A percentile compares a stretch with the other conserved stretches of the same genome.
Evolutionary conservation across 2,329 filamentous ascomycete genomes (phyloP).

Genomic region (Leptographium flavum): DNA sequence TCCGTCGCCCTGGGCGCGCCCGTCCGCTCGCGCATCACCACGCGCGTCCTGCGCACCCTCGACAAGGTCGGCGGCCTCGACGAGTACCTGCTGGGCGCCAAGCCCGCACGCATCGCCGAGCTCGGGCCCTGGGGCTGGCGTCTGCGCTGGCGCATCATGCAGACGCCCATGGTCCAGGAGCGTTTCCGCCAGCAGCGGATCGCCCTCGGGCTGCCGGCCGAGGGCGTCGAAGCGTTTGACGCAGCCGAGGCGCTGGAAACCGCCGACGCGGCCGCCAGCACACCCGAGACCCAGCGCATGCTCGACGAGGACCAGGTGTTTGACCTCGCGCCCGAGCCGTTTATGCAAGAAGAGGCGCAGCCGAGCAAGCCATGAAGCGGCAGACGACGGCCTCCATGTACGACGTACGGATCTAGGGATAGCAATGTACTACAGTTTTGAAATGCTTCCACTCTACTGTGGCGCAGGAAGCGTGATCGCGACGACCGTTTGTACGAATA

Average conservation of each 20-base stretch:
- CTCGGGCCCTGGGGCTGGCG: slow-evolving; percentile 84
- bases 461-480: no score
- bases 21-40: slow-evolving; percentile 54
- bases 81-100: slow-evolving; percentile 75
- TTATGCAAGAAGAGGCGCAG: background rate
- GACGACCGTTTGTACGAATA: no score
- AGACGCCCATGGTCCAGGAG: slow-evolving; percentile 50
- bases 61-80: slow-evolving; percentile 81
- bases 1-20: slow-evolving; percentile 45
- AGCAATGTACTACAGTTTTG: no score
- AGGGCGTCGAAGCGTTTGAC: slow-evolving; percentile 11
- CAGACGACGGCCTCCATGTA: no score
- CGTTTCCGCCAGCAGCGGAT: slow-evolving; percentile 52
- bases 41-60: slow-evolving; percentile 58
- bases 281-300: background rate
- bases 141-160: slow-evolving; percentile 79
- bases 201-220: slow-evolving; percentile 47
- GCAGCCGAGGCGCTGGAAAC: slow-evolving; percentile 17
- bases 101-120: slow-evolving; percentile 65
- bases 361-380: background rate
- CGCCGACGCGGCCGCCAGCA: background rate
- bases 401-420: no score
- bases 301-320: background rate
- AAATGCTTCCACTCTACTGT: no score
- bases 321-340: background rate